A percentile compares a stretch with the other conserved stretches of the same genome.
phyloP scores from a whole-genome alignment of 768 basidiomycete species.

The Hygrophoropsis aurantiaca region DNA sequence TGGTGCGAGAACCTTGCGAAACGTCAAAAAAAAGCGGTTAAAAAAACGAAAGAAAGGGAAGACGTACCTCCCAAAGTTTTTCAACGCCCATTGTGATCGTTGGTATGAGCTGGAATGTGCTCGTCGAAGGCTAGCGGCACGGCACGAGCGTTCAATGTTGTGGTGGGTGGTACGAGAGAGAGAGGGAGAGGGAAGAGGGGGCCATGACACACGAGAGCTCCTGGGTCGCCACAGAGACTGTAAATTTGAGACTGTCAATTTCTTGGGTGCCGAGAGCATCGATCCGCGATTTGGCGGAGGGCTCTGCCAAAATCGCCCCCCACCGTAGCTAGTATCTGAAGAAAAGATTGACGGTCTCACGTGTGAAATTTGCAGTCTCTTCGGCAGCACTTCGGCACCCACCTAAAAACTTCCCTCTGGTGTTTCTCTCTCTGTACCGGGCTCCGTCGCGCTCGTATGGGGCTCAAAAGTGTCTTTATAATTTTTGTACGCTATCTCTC shows the following conservation, averaged over 20 bases:
- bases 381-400: too few relatives aligned
- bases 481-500: too few relatives aligned
- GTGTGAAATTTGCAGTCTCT: too few relatives aligned
- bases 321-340: not conserved
- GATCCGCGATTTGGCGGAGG: not conserved
- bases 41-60: not conserved
- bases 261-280: not conserved
- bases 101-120: not conserved
- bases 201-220: not conserved
- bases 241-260: not conserved
- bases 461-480: too few relatives aligned
- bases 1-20: not conserved
- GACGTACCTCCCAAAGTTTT: not conserved
- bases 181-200: not conserved
- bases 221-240: too few relatives aligned
- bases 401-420: too few relatives aligned
- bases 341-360: not conserved
- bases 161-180: not conserved
- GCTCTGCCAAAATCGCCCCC: not conserved
- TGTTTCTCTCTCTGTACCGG: too few relatives aligned
- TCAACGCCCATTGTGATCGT: not conserved
- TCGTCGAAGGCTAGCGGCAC: not conserved
- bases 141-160: not conserved
- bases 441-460: too few relatives aligned
- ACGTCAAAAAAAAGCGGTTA: not conserved